Evolutionary conservation across 2,329 filamentous ascomycete genomes (phyloP), one percentile per base, ranked within the genome.

Genomic region (Penicillium thymicola): DNA sequence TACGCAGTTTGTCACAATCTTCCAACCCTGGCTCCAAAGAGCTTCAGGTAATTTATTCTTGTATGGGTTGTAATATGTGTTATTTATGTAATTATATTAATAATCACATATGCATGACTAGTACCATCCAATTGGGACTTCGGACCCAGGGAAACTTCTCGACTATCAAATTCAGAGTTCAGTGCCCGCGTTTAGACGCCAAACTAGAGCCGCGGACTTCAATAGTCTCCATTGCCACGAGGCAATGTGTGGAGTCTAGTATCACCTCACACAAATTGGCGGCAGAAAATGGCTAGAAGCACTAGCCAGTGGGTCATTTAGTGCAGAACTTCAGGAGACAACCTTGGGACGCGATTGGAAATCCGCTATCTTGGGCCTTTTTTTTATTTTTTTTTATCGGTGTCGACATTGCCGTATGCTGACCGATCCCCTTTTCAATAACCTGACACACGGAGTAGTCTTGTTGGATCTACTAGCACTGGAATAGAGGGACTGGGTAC

Each of bases 221-320:
- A 41, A 57, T 61, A 57, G 59, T 57, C 37, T 54, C 44, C 59
- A 60, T 62, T 44, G 54, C 48, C 41, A 55, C 54, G 48, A 45
- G 54, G 48, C 7, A 25, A 21, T 25, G 23, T 28, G 52, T 55
- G 52, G 52, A 49, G 52, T 50, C 30, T 9, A 43, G 21, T 36
- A 36, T 50, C 30, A 30, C 13, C 49, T 51, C 28, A 34, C 16
- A 2, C 16, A 25, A 25, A 41, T 18, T 36, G 16, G 60, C 59
- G 58, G 60, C 50, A 60, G 62, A 61, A 61, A 62, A 62, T 55
- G 56, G 60, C 62, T 69, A 70, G 57, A 64, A 61, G 45, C 60
- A 68, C 63, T 69, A 70, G 66, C 57, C 25, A 36, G 67, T 69
- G 67, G 67, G 64, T 60, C 64, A 42, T 43, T 40, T 43, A 45